Conservation (phyloP, 2,329 filamentous ascomycete species). For the Fonsecaea multimorphosa region DNA sequence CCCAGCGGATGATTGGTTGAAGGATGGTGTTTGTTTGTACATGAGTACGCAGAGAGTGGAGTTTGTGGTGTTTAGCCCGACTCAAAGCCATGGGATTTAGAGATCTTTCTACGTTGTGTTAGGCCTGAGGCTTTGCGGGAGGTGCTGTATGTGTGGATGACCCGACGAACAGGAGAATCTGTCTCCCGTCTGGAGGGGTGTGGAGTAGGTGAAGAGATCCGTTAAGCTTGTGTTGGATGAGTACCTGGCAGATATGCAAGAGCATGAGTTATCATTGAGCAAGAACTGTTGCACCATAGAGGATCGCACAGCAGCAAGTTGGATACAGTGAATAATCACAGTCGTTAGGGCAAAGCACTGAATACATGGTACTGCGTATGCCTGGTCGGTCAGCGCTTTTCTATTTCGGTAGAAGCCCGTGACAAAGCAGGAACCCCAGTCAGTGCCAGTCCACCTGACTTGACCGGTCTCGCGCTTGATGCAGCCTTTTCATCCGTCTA, state of each 20-base stretch:
- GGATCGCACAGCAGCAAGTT: background rate
- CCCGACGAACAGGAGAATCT: background rate
- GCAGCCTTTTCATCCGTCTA: background rate
- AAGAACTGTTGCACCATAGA: background rate
- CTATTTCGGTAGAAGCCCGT: background rate
- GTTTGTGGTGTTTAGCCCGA: background rate
- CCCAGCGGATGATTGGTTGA: conserved; percentile 8
- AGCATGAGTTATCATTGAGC: conserved; percentile 4
- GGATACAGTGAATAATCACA: conserved; percentile 3
- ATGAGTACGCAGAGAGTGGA: background rate
- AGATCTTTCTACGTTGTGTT: conserved; percentile 4
- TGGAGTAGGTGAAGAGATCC: background rate
- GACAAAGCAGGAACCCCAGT: background rate
- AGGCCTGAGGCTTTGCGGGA: background rate
- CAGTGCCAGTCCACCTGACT: background rate
- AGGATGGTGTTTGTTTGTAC: conserved; percentile 6
- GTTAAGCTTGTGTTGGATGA: conserved; percentile 1
- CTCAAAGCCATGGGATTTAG: background rate
- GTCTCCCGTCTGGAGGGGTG: background rate
- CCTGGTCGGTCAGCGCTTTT: background rate
- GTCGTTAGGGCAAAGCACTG: background rate
- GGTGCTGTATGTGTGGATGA: background rate
- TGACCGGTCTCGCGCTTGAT: background rate
- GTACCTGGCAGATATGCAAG: background rate
- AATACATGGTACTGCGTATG: background rate